These are phyloP conservation scores for Spathaspora boniae DNA, from an alignment of 805 yeast genomes.

Conservation along the genomic window DNA sequence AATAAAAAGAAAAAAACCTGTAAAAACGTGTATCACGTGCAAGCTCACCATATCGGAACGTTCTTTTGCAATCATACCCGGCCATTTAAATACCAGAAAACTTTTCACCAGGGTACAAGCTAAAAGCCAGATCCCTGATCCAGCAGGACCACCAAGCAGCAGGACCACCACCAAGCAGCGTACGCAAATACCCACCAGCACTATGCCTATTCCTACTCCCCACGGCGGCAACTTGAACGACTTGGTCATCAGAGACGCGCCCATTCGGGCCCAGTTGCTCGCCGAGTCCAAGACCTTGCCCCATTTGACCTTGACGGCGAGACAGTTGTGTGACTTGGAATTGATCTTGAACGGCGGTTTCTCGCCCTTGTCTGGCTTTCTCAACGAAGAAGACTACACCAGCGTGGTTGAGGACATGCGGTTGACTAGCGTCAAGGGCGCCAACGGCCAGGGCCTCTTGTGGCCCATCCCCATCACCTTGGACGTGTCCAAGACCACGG, in stretches of 20 bases:
- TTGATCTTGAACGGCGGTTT: slow-evolving; percentile 91
- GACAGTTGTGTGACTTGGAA: slow-evolving; percentile 93
- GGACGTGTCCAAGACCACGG: slow-evolving; percentile 59
- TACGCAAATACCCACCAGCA: slow-evolving; percentile 4
- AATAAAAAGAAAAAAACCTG: too few species aligned
- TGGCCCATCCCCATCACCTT: slow-evolving; percentile 94
- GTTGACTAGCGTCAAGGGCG: slow-evolving; percentile 45
- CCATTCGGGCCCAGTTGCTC: slow-evolving; percentile 52
- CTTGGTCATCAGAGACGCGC: slow-evolving; percentile 74
- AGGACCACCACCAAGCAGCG: background rate
- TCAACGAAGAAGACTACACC: slow-evolving; percentile 63
- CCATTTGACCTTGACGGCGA: slow-evolving; percentile 61
- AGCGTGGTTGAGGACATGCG: slow-evolving; percentile 69
- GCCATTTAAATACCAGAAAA: too few species aligned
- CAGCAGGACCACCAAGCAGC: too few species aligned
- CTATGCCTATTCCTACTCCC: slow-evolving; percentile 65
- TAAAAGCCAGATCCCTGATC: too few species aligned
- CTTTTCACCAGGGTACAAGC: too few species aligned
- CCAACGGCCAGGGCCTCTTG: slow-evolving; percentile 54
- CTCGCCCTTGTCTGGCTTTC: slow-evolving; percentile 73
- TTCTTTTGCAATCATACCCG: too few species aligned
- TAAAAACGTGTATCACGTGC: too few species aligned
- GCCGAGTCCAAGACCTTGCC: slow-evolving; percentile 46
- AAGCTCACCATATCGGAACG: too few species aligned
- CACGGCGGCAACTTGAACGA: slow-evolving; percentile 93